A percentile compares a stretch with the other conserved stretches of the same genome.
Evolutionary conservation across 179 eudicot species (phyloP).

Genomic region (Camellia oleifera): DNA sequence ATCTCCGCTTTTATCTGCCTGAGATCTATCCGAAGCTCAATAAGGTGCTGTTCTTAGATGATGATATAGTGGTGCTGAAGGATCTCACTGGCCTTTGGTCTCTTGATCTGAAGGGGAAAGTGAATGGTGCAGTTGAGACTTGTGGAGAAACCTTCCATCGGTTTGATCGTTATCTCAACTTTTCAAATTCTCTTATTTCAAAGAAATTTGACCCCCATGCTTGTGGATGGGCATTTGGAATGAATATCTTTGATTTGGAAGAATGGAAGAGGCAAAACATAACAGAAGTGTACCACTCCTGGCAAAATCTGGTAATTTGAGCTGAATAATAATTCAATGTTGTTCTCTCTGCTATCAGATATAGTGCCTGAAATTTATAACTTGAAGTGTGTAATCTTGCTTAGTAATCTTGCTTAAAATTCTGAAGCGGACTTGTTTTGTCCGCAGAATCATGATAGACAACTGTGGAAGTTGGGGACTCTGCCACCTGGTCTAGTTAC

Average conservation of each 20-base stretch:
- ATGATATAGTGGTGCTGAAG: constrained; percentile 87
- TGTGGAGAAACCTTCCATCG: constrained; percentile 95
- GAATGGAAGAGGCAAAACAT: constrained; percentile 93
- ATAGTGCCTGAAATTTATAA: neutral
- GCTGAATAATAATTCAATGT: neutral
- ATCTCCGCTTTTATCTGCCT: constrained; percentile 93
- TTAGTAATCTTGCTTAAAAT: neutral
- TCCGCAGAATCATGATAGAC: constrained; percentile 83
- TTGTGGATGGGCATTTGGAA: constrained; percentile 99
- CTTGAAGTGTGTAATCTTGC: neutral
- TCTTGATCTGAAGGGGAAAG: constrained; percentile 77
- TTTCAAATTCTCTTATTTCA: constrained; percentile 84
- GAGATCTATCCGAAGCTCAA: constrained; percentile 88
- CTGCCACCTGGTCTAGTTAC: constrained; percentile 95
- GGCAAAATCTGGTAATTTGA: constrained; percentile 85
- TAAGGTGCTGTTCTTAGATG: constrained; percentile 87
- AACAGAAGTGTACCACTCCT: constrained; percentile 88
- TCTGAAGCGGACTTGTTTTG: constrained; percentile 10
- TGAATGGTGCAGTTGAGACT: constrained; percentile 92
- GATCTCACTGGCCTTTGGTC: constrained; percentile 85
- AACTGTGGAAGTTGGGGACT: constrained; percentile 90
- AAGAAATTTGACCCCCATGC: constrained; percentile 85
- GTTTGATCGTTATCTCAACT: constrained; percentile 88
- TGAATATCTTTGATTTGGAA: constrained; percentile 85
- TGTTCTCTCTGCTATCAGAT: neutral